Base-by-base conservation (phyloP, 345 rosid genomes). In the Balakata baccata region DNA sequence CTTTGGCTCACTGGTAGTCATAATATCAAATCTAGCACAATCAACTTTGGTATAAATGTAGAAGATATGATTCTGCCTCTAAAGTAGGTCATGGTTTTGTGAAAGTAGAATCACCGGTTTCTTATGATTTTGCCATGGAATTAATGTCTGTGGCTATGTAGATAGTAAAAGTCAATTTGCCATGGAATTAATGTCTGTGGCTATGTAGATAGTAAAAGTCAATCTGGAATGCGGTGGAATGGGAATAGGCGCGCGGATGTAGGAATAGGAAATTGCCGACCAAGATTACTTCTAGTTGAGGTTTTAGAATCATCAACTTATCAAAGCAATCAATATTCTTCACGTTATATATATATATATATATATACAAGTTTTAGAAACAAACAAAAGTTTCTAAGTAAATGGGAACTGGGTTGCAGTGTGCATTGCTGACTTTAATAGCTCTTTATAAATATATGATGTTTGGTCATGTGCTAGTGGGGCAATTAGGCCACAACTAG, bases 281-380 rank as follows among this genome's bases (percentile, higher is more conserved):
- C 68, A 61, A 34, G 78, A 13, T 75, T 75, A 46, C 82, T 64
- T 79, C 72, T 29, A 43, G 52, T 11, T 39, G 63, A 60, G 73
- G 78, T 70, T 71, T 74, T 46, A 56, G 78, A 58, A 74, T 74
- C 73, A 70, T 70, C 71, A 4, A 39, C 10, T 25, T 49, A 29
- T 46, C 61, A 38, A 67, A 60, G 52, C 75, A 29, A 70, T 45
- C 2, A 20, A 57, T 29, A 52, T 67, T 68, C 58, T 52, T 25
- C 68, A 71, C 72, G 61, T 43, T 49, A 50, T 53, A 56, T 5
- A 6, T 11, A 11, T 8, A 6, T 57, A 57, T 5, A 20, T 20
- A 56, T 2, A 56, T 18, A 57, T 16, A 2, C 6, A 20, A 1
- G 12, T 7, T 37, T 34, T 18, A 12, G 11, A n/a, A 38, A 25